These are phyloP conservation scores for Corymbia maculata DNA, from an alignment of 345 rosid species.

Conservation along the genomic window DNA sequence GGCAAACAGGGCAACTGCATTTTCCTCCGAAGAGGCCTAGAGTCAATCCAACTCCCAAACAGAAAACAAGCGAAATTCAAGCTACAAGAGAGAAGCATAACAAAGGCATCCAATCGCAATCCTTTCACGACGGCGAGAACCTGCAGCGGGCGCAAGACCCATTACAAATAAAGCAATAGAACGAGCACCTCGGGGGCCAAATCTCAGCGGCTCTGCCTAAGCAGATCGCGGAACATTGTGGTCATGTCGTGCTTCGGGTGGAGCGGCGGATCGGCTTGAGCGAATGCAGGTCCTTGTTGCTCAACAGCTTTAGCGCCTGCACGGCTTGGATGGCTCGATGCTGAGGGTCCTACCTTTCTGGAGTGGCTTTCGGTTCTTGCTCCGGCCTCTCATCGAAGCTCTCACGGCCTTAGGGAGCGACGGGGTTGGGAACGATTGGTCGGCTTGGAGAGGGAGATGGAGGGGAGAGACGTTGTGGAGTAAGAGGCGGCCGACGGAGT, in stretches of 20 bases:
- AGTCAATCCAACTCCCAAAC: not conserved
- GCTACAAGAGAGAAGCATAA: not conserved
- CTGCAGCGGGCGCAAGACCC: not conserved
- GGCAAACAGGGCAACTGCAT: not conserved
- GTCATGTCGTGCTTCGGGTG: conserved; percentile 65
- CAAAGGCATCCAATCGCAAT: not conserved
- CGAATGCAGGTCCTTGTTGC: not conserved
- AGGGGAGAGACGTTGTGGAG: not conserved
- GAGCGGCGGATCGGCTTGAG: conserved; percentile 27
- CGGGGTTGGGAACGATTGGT: not conserved
- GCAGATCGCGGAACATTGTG: conserved; percentile 63
- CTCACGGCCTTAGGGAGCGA: not conserved
- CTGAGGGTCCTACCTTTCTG: too few species aligned
- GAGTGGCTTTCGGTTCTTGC: conserved; percentile 63
- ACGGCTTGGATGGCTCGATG: conserved; percentile 35
- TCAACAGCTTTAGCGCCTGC: conserved; percentile 59
- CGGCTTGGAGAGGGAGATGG: not conserved
- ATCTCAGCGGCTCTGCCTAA: conserved; percentile 57
- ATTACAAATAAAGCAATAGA: not conserved
- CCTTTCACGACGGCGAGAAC: not conserved
- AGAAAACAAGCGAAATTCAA: not conserved
- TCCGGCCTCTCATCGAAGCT: conserved; percentile 36
- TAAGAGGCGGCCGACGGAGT: too few species aligned
- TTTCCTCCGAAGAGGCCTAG: not conserved
- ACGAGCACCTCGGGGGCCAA: conserved; percentile 38